phyloP scores from a whole-genome alignment of 129 eudicot genomes.

The Smallanthus sonchifolius region DNA sequence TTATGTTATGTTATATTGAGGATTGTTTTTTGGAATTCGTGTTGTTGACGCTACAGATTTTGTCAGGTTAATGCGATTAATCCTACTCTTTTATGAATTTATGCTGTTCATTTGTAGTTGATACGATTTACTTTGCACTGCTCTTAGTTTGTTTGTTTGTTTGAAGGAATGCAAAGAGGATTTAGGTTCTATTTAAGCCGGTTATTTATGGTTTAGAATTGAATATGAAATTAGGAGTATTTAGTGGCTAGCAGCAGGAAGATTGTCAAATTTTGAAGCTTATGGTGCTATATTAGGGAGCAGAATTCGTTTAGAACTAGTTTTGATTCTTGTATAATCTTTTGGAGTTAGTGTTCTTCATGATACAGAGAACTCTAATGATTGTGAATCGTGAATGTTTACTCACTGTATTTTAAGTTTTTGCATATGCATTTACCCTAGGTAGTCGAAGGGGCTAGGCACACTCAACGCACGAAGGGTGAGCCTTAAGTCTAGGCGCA shows the following conservation, averaged over 20 bases:
- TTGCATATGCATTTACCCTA: not conserved
- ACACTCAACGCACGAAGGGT: too few relatives aligned
- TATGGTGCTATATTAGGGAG: not conserved
- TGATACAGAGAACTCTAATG: not conserved
- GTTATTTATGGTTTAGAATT: not conserved
- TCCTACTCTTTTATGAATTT: not conserved
- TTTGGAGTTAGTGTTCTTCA: not conserved
- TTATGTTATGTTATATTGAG: not conserved
- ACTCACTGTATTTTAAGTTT: not conserved
- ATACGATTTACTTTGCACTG: too few relatives aligned
- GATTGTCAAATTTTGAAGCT: not conserved
- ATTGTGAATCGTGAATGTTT: not conserved
- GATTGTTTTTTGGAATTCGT: not conserved
- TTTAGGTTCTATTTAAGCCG: too few relatives aligned
- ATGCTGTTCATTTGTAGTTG: too few relatives aligned
- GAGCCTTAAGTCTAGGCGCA: too few relatives aligned
- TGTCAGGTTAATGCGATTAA: not conserved
- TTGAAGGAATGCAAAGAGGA: not conserved
- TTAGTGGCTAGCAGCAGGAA: not conserved
- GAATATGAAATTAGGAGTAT: not conserved
- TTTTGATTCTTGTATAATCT: not conserved
- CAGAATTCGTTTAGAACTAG: not conserved
- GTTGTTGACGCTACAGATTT: not conserved
- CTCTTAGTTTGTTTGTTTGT: not conserved
- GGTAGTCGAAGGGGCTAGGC: too few relatives aligned